These are phyloP conservation scores for Stagonosporopsis rhizophila DNA, from an alignment of 2,329 filamentous ascomycete species.

Conservation along the genomic window DNA sequence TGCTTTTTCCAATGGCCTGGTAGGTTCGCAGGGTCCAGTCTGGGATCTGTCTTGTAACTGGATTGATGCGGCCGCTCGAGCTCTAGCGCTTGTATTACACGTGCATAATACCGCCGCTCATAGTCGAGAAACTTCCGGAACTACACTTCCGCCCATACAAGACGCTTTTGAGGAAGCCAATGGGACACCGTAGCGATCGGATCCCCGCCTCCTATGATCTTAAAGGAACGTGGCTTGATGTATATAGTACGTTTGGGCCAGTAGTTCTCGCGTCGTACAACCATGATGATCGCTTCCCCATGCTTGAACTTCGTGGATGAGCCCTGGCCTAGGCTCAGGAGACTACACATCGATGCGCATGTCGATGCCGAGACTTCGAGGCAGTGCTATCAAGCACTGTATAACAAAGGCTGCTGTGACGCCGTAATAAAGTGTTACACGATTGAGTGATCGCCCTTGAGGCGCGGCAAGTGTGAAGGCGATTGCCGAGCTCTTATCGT, in stretches of 20 bases:
- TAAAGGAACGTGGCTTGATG: not conserved
- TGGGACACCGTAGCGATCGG: not conserved
- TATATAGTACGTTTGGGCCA: not conserved
- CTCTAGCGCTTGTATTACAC: constrained; percentile 1
- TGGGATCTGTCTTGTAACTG: not conserved
- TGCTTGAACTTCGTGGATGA: not conserved
- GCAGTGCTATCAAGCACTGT: not conserved
- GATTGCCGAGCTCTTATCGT: not conserved
- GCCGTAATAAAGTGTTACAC: not conserved
- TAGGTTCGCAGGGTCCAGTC: not conserved
- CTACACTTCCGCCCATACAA: not conserved
- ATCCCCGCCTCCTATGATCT: not conserved
- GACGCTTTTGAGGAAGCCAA: not conserved
- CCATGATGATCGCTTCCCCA: not conserved
- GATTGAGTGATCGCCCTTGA: not conserved
- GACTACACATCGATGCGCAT: not conserved
- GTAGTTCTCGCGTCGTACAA: constrained; percentile 1
- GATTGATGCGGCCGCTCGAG: constrained; percentile 9
- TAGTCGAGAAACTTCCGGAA: not conserved
- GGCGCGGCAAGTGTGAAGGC: not conserved
- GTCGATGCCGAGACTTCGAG: not conserved
- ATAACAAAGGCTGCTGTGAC: not conserved
- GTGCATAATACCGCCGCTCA: constrained; percentile 1
- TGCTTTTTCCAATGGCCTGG: not conserved
- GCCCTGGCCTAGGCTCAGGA: not conserved